Base-by-base conservation (phyloP, 2,329 filamentous ascomycete genomes). In the Xylaria sp. region DNA sequence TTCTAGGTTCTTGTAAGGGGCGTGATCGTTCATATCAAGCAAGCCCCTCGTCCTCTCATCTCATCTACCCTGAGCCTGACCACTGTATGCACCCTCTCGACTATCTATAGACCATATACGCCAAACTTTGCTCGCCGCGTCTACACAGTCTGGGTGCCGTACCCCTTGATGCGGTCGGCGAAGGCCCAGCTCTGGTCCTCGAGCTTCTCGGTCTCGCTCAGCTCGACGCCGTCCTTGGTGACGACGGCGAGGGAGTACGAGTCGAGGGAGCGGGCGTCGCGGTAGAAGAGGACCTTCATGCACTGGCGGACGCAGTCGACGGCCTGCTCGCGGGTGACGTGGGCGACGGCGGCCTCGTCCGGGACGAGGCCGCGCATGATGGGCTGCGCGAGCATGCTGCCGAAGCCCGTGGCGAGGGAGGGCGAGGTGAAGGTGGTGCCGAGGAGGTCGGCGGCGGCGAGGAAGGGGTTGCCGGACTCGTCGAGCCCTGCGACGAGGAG, bases 131-230 rank as follows among this genome's bases (percentile, higher is more conserved):
- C 25, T 29, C n/a, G 10, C 5, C 6, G n/a, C 2, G 16, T 54
- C 57, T 84, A 89, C 13, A 88, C 87, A 54, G 83, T 86, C 86
- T 98, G 94, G 29, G 94, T 97, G 70, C 96, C 96, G 80, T 99
- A 99, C 53, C 96, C 96, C 81, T 90, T 92, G 81, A 99, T 98
- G 75, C 91, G 88, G 80, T 98, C 95, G 27, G 96, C 96, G 84
- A 99, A 99, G 60, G 93, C 94, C 96, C 95, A 98, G 87, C 94
- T 98, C 87, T 98, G 95, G 76, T 91, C 87, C 86, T 98, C 94
- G 73, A 99, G 86, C 86, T 94, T 90, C 85, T 97, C 92, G 76
- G 92, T 84, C 82, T 97, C 90, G 81, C 91, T 91, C 74, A 98
- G 80, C 64, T 97, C 92, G 68, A 98, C 90, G n/a, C 92, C 93